A percentile compares a stretch with the other conserved stretches of the same genome.
Conservation (phyloP, 768 basidiomycete genomes). For the Saitozyma sp. region DNA sequence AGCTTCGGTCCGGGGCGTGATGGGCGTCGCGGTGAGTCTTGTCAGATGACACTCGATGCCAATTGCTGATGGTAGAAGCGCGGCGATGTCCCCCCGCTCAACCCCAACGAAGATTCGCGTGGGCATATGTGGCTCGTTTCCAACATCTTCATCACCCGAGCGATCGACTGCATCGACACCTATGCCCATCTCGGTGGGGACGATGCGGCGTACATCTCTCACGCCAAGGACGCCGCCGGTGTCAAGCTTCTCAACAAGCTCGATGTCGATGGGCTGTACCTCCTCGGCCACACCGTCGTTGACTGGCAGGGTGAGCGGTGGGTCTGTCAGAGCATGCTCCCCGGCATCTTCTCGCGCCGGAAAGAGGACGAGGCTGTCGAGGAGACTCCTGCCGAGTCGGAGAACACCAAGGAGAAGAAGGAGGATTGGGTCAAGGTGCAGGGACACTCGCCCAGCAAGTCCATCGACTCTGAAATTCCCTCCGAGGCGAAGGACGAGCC, state of each 20-base stretch:
- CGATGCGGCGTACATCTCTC: conserved; percentile 54
- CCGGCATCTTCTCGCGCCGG: conserved; percentile 54
- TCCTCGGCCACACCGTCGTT: conserved; percentile 55
- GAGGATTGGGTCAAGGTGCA: conserved; percentile 49
- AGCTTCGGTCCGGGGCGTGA: conserved; percentile 52
- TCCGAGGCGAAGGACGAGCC: conserved; percentile 15
- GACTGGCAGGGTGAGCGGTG: conserved; percentile 56
- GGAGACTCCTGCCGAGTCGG: conserved; percentile 15
- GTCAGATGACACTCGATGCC: background rate
- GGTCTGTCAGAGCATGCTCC: conserved; percentile 56
- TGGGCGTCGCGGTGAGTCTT: conserved; percentile 47
- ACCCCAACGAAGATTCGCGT: conserved; percentile 54
- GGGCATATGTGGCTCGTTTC: conserved; percentile 55
- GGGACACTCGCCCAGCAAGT: conserved; percentile 26
- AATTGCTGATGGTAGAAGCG: conserved; percentile 28
- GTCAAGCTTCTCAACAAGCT: conserved; percentile 55
- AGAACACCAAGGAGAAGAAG: conserved; percentile 46
- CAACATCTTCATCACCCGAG: conserved; percentile 57
- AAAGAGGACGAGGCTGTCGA: conserved; percentile 36
- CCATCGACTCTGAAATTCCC: conserved; percentile 13
- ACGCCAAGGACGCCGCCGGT: conserved; percentile 55
- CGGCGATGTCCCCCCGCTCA: conserved; percentile 55
- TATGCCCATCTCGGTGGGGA: conserved; percentile 55
- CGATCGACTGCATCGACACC: conserved; percentile 54
- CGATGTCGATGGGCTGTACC: conserved; percentile 52